Evolutionary conservation across 345 rosid species (phyloP).

Genomic region (Citrus trifoliata): DNA sequence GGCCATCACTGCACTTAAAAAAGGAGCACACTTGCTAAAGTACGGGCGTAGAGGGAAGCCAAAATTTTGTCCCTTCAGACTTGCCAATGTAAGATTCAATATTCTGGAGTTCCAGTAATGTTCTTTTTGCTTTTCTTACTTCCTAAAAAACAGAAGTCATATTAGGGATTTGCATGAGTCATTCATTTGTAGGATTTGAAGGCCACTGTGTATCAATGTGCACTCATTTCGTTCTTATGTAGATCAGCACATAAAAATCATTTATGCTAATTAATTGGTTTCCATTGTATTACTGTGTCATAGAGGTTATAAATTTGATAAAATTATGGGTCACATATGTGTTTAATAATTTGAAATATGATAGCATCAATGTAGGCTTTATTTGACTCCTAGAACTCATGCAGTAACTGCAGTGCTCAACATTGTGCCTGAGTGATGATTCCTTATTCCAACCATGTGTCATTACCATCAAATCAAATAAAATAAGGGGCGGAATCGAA

Average conservation of each 20-base stretch:
- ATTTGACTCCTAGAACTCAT: background rate
- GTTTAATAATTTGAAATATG: background rate
- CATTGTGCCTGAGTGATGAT: background rate
- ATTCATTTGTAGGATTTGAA: background rate
- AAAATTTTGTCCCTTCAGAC: slow-evolving; percentile 75
- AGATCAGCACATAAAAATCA: background rate
- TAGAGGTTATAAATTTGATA: background rate
- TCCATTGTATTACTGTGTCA: background rate
- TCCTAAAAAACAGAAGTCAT: slow-evolving; percentile 1
- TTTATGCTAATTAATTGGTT: background rate
- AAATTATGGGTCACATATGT: background rate
- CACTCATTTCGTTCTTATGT: background rate
- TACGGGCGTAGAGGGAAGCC: slow-evolving; percentile 86
- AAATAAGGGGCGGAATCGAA: background rate
- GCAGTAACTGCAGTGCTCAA: background rate
- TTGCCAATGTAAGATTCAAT: slow-evolving; percentile 57
- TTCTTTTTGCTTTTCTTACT: background rate
- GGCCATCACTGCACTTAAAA: slow-evolving; percentile 81
- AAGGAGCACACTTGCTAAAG: slow-evolving; percentile 72
- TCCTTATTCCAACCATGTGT: background rate
- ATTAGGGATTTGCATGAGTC: background rate
- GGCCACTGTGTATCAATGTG: background rate
- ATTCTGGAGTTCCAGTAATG: slow-evolving; percentile 5
- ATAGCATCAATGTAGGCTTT: background rate
- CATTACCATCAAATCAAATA: too few species aligned